Evolutionary conservation across 805 yeast genomes (phyloP).

Genomic region (Debaryomyces tyrocola): DNA sequence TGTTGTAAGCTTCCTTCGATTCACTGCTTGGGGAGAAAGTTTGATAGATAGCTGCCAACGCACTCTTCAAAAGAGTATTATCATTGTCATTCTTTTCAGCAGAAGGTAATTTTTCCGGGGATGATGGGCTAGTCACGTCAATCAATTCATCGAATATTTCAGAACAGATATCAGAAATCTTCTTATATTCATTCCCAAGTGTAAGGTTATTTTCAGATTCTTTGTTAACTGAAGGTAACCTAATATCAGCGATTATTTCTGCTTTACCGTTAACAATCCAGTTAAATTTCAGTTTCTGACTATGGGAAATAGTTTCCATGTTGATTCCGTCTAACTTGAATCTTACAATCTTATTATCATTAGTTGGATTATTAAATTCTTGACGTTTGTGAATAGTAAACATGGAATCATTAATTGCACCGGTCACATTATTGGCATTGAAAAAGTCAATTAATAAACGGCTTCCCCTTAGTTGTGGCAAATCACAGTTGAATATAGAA

Average conservation of each 20-base stretch:
- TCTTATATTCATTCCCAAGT: conserved; percentile 17
- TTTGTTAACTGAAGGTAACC: conserved; percentile 51
- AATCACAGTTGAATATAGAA: conserved; percentile 63
- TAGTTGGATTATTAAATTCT: conserved; percentile 36
- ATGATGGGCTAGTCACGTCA: conserved; percentile 13
- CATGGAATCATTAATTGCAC: conserved; percentile 71
- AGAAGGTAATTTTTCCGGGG: conserved; percentile 1
- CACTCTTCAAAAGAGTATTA: conserved; percentile 34
- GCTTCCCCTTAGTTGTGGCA: conserved; percentile 58
- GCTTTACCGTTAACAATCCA: conserved; percentile 75
- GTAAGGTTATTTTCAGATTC: conserved; percentile 16
- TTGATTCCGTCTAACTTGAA: conserved; percentile 44
- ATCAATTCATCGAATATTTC: conserved; percentile 27
- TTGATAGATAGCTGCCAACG: conserved; percentile 41
- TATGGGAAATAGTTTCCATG: conserved; percentile 29
- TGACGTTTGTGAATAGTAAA: conserved; percentile 79
- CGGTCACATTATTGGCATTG: conserved; percentile 69
- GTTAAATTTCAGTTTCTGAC: conserved; percentile 50
- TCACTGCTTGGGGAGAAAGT: conserved; percentile 27
- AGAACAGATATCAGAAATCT: conserved; percentile 25
- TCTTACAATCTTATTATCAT: conserved; percentile 27
- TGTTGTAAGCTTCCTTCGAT: conserved; percentile 4
- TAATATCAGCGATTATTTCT: conserved; percentile 69
- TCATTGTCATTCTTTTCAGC: conserved; percentile 15
- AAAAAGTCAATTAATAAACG: conserved; percentile 65